Evolutionary conservation across 2,329 filamentous ascomycete species (phyloP).

Genomic region (Diaporthe citrichinensis): DNA sequence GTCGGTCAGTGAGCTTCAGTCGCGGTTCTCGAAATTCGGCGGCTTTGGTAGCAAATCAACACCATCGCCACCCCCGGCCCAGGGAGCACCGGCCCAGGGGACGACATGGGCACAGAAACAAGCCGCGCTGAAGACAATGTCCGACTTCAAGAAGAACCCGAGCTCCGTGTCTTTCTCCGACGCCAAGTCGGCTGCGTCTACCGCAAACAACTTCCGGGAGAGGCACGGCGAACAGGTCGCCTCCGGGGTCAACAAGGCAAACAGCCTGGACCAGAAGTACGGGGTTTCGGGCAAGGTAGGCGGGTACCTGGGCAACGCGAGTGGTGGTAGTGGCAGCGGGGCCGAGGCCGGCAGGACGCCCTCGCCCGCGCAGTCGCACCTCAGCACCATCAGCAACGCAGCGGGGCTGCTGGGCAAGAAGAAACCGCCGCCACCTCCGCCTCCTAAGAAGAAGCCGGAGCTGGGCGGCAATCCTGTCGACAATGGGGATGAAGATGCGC

Average conservation of each 20-base stretch:
- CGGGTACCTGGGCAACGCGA: constrained; percentile 43
- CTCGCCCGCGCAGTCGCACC: constrained; percentile 30
- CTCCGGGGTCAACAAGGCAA: constrained; percentile 70
- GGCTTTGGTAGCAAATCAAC: constrained; percentile 40
- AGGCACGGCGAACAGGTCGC: constrained; percentile 78
- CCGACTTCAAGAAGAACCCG: constrained; percentile 71
- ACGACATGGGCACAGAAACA: constrained; percentile 77
- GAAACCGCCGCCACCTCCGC: constrained; percentile 66
- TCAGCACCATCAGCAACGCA: constrained; percentile 39
- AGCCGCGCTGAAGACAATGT: constrained; percentile 72
- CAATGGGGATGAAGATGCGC: constrained; percentile 50
- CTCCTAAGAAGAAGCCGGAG: constrained; percentile 66
- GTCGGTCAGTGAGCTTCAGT: constrained; percentile 75
- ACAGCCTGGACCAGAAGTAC: constrained; percentile 73
- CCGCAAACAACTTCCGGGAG: constrained; percentile 78
- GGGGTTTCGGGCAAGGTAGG: constrained; percentile 61
- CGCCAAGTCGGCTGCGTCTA: constrained; percentile 69
- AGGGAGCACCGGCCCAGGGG: constrained; percentile 58
- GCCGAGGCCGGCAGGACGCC: not conserved
- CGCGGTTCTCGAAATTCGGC: constrained; percentile 72
- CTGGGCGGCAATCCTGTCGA: constrained; percentile 27
- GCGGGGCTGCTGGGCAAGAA: constrained; percentile 60
- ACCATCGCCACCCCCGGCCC: constrained; percentile 42
- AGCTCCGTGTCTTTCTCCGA: constrained; percentile 73
- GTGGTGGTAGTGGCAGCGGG: constrained; percentile 14